Evolutionary conservation across 768 basidiomycete genomes (phyloP).

Genomic region (Lactifluus piperatus): DNA sequence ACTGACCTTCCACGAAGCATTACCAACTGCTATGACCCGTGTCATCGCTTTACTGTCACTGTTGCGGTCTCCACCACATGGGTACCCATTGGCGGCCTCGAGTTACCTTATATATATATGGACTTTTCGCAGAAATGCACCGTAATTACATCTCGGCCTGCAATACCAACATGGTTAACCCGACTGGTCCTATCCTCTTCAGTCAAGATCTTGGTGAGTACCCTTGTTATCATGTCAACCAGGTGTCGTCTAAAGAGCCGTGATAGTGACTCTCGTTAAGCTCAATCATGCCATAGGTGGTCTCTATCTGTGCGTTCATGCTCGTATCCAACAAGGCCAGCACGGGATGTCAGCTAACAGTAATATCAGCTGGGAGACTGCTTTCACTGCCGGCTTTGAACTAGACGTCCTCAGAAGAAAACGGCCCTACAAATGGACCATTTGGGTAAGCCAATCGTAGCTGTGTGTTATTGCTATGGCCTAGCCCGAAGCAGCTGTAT

Average conservation of each 20-base stretch:
- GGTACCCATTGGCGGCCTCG: no score
- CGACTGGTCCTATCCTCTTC: background rate
- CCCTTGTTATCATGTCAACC: no score
- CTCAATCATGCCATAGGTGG: background rate
- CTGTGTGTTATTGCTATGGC: background rate
- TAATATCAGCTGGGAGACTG: background rate
- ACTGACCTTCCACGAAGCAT: no score
- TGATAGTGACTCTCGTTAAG: background rate
- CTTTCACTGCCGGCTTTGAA: background rate
- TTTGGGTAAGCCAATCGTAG: background rate
- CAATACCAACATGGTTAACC: constrained; percentile 7
- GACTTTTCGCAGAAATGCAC: no score
- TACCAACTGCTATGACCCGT: no score
- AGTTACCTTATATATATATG: no score
- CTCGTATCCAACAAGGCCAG: background rate
- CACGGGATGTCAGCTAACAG: background rate
- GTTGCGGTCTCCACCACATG: no score
- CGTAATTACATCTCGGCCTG: no score
- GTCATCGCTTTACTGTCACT: no score
- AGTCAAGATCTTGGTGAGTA: background rate
- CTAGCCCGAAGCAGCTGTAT: background rate
- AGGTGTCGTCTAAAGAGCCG: background rate
- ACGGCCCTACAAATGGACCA: background rate
- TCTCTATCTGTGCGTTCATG: background rate
- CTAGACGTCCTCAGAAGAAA: background rate